Evolutionary conservation across 2,329 filamentous ascomycete genomes (phyloP).

Genomic region (Pseudocercospora cruenta): DNA sequence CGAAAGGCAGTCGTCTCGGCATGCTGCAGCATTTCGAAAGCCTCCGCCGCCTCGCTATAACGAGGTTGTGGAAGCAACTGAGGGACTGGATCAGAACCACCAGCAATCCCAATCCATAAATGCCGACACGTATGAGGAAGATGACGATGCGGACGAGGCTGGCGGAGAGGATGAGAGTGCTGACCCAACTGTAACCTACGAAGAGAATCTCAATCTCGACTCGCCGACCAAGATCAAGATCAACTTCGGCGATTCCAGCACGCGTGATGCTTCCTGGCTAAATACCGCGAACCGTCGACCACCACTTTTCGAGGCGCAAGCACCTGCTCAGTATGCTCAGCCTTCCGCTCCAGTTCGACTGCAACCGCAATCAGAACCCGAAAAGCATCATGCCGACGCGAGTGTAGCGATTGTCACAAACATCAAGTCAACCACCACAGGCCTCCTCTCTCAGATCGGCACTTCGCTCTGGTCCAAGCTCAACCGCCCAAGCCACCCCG

Average conservation of each 20-base stretch:
- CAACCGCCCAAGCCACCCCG: slow-evolving; percentile 28
- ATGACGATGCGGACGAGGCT: slow-evolving; percentile 13
- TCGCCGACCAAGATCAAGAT: slow-evolving; percentile 41
- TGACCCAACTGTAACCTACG: slow-evolving; percentile 35
- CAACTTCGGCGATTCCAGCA: slow-evolving; percentile 40
- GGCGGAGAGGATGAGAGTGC: slow-evolving; percentile 13
- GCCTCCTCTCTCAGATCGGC: slow-evolving; percentile 32
- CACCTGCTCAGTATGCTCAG: background rate
- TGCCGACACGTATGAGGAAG: slow-evolving; percentile 11
- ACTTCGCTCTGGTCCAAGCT: slow-evolving; percentile 37
- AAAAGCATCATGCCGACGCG: background rate
- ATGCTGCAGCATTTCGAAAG: background rate
- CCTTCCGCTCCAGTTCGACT: background rate
- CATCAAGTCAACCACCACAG: slow-evolving; percentile 8
- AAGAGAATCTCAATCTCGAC: slow-evolving; percentile 41
- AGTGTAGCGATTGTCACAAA: background rate
- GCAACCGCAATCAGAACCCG: background rate
- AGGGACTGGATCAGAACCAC: background rate
- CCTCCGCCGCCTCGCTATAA: background rate
- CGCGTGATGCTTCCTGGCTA: slow-evolving; percentile 17
- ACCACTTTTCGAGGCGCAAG: slow-evolving; percentile 31
- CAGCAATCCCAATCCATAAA: background rate
- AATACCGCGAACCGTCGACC: slow-evolving; percentile 17
- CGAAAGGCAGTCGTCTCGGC: background rate
- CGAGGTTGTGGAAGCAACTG: background rate